Evolutionary conservation across 2,329 filamentous ascomycete species (phyloP).

Genomic region (Neocatenulostroma microsporum): DNA sequence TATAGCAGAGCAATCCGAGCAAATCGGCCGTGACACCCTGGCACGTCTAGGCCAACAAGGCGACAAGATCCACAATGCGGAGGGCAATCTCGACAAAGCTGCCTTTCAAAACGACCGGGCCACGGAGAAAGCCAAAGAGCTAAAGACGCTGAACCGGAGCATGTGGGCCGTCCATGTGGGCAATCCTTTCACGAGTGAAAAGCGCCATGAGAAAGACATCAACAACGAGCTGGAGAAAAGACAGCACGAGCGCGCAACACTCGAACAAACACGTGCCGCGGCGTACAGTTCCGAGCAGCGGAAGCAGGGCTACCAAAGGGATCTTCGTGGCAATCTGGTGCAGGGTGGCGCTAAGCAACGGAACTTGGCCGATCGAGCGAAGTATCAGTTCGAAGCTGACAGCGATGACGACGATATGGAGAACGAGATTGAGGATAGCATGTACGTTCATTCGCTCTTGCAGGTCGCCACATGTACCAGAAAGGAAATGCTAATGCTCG

Average conservation of each 20-base stretch:
- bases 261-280: slow-evolving; percentile 49
- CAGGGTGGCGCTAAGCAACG: slow-evolving; percentile 39
- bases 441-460: slow-evolving; percentile 24
- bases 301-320: slow-evolving; percentile 56
- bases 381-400: slow-evolving; percentile 74
- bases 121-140: slow-evolving; percentile 70
- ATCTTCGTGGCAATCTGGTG: slow-evolving; percentile 37
- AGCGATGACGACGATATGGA: slow-evolving; percentile 59
- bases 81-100: slow-evolving; percentile 73
- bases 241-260: slow-evolving; percentile 47
- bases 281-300: slow-evolving; percentile 50
- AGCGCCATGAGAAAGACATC: slow-evolving; percentile 53
- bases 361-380: slow-evolving; percentile 53
- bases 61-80: slow-evolving; percentile 72
- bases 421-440: slow-evolving; percentile 37
- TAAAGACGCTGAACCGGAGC: slow-evolving; percentile 77
- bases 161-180: slow-evolving; percentile 63
- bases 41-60: slow-evolving; percentile 68
- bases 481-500: not conserved
- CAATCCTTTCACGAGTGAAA: slow-evolving; percentile 57
- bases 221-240: slow-evolving; percentile 61
- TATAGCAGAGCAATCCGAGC: slow-evolving; percentile 60
- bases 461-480: too few relatives aligned
- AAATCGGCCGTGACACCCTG: slow-evolving; percentile 63
- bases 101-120: slow-evolving; percentile 63